A percentile compares a stretch with the other conserved stretches of the same genome.
phyloP scores from a whole-genome alignment of 306 rosid species.

The Prosopis cineraria region DNA sequence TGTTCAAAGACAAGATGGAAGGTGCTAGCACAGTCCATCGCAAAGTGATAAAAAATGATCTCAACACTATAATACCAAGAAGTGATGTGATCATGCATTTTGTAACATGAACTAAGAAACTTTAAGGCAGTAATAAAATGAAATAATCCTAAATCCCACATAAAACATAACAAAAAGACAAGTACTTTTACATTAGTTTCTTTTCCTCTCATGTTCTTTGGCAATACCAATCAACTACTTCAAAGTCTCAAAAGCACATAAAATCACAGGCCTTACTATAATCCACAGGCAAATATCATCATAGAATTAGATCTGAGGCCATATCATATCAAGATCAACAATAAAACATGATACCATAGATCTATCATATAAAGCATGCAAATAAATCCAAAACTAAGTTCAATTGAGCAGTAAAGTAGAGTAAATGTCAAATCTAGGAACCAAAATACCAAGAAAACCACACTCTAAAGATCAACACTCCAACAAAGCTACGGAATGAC shows the following conservation, averaged over 20 bases:
- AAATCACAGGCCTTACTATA: not conserved
- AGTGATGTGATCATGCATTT: not conserved
- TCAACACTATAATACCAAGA: not conserved
- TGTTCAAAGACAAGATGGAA: not conserved
- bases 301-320: conserved; percentile 32
- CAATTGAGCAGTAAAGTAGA: conserved; percentile 29
- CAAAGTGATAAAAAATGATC: not conserved
- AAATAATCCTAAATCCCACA: not conserved
- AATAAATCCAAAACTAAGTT: not conserved
- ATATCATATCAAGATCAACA: conserved; percentile 18
- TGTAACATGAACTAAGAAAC: conserved; percentile 5
- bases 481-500: too few relatives aligned
- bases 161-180: not conserved
- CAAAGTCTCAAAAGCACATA: not conserved
- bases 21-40: not conserved
- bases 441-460: too few relatives aligned
- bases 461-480: too few relatives aligned
- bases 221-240: not conserved
- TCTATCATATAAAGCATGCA: not conserved
- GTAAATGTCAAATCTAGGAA: not conserved
- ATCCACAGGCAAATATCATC: conserved; percentile 20
- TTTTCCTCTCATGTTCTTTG: not conserved
- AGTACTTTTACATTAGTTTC: not conserved
- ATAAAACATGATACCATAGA: not conserved
- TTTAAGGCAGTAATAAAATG: not conserved